phyloP scores from a whole-genome alignment of 2,329 filamentous ascomycete species.

The Pseudocercospora pini-densiflorae region DNA sequence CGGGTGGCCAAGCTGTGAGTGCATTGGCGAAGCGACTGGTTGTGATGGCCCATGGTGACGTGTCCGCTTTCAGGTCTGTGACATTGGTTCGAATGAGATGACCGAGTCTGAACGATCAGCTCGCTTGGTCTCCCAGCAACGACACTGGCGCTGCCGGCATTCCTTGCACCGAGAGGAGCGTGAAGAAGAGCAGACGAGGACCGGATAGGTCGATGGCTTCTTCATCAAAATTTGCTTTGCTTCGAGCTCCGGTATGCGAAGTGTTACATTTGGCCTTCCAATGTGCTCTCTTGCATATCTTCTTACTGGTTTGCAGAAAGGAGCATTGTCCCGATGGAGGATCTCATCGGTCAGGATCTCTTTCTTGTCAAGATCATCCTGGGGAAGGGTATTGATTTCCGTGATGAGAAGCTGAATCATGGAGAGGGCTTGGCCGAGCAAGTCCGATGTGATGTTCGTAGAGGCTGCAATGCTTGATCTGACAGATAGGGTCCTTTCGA shows the following conservation, averaged over 20 bases:
- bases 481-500: constrained; percentile 3
- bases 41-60: not conserved
- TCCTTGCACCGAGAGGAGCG: not conserved
- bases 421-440: constrained; percentile 13
- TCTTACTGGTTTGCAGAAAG: not conserved
- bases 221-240: constrained; percentile 22
- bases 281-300: constrained; percentile 5
- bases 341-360: constrained; percentile 16
- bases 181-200: constrained; percentile 6
- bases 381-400: constrained; percentile 15
- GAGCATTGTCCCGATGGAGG: not conserved
- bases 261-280: constrained; percentile 10
- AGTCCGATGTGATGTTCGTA: constrained; percentile 15
- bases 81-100: not conserved
- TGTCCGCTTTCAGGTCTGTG: not conserved
- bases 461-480: not conserved
- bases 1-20: not conserved
- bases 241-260: constrained; percentile 16
- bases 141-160: constrained; percentile 9
- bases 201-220: constrained; percentile 13
- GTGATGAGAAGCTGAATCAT: constrained; percentile 9
- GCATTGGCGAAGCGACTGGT: not conserved
- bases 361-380: constrained; percentile 5
- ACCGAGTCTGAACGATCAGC: constrained; percentile 4
- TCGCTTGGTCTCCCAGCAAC: constrained; percentile 17